Conservation (phyloP, 2,329 filamentous ascomycete species). For the Ustulina deusta region DNA sequence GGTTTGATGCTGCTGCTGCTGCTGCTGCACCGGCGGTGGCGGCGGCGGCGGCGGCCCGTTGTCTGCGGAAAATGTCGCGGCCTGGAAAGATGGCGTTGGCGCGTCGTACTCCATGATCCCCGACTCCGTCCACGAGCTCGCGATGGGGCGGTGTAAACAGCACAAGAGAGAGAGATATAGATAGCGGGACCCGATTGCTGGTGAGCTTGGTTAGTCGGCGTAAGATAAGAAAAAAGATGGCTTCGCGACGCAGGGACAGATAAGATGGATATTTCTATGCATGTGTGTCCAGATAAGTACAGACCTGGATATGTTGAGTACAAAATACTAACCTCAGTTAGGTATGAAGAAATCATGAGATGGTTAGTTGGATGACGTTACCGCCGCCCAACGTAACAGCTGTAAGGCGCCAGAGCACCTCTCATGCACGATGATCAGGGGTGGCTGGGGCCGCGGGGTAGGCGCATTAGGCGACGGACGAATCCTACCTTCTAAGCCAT, state of each 20-base stretch:
- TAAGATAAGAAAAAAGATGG: neutral
- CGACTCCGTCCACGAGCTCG: neutral
- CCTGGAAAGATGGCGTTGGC: constrained; percentile 31
- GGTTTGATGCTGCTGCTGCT: constrained; percentile 14
- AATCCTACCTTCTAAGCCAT: constrained; percentile 6
- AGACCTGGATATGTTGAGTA: neutral
- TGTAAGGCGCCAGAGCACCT: constrained; percentile 11
- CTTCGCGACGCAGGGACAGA: neutral
- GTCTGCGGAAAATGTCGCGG: neutral
- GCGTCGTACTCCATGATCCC: constrained; percentile 28
- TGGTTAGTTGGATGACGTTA: constrained; percentile 18
- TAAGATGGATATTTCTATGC: neutral
- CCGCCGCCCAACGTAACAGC: constrained; percentile 24
- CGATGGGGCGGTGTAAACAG: constrained; percentile 8
- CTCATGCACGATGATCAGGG: constrained; percentile 31
- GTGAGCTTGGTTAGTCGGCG: neutral
- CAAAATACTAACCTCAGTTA: neutral
- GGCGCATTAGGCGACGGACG: constrained; percentile 16
- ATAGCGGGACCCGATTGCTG: neutral
- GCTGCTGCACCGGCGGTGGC: constrained; percentile 1
- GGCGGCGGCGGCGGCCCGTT: neutral
- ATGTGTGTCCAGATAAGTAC: no score
- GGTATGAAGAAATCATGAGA: neutral
- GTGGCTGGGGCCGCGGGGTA: constrained; percentile 30
- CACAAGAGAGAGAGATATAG: neutral